Conservation (phyloP, 2,329 filamentous ascomycete genomes). For the Penicillium glabrum region DNA sequence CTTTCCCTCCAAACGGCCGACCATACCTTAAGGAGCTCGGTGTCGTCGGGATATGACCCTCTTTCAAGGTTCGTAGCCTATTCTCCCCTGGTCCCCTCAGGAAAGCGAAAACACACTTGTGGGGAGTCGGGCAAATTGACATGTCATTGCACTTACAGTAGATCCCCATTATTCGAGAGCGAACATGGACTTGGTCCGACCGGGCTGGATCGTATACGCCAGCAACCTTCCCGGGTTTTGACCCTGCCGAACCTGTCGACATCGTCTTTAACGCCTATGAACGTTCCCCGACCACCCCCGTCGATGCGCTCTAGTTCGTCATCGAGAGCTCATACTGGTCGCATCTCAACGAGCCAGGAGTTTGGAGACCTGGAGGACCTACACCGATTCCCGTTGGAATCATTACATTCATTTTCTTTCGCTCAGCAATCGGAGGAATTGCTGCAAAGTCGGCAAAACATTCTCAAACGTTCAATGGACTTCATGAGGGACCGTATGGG, state of each 20-base stretch:
- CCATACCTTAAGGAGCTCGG: conserved; percentile 69
- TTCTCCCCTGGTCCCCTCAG: neutral
- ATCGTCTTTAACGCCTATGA: conserved; percentile 61
- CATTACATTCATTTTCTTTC: conserved; percentile 96
- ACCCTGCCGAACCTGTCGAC: conserved; percentile 65
- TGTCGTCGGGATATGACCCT: conserved; percentile 66
- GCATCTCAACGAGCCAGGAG: conserved; percentile 61
- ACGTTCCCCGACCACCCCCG: conserved; percentile 65
- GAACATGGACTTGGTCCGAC: conserved; percentile 84
- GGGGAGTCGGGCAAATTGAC: conserved; percentile 5
- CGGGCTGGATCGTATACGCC: conserved; percentile 89
- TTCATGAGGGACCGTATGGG: conserved; percentile 93
- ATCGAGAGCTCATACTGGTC: conserved; percentile 53
- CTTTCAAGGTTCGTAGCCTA: conserved; percentile 65
- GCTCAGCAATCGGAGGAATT: conserved; percentile 92
- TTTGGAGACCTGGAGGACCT: conserved; percentile 83
- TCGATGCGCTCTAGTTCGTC: conserved; percentile 66
- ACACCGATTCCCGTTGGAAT: conserved; percentile 89
- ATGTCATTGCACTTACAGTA: conserved; percentile 36
- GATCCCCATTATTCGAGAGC: conserved; percentile 82
- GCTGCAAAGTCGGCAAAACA: conserved; percentile 86
- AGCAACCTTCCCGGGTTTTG: conserved; percentile 67
- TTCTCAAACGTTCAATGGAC: conserved; percentile 89
- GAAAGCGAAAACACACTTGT: neutral
- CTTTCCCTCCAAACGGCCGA: conserved; percentile 51